Percentiles rank a stretch among this genome's conserved stretches.
These are phyloP conservation scores for Neurospora africana DNA, from an alignment of 495 filamentous ascomycete genomes.

Conservation along the genomic window DNA sequence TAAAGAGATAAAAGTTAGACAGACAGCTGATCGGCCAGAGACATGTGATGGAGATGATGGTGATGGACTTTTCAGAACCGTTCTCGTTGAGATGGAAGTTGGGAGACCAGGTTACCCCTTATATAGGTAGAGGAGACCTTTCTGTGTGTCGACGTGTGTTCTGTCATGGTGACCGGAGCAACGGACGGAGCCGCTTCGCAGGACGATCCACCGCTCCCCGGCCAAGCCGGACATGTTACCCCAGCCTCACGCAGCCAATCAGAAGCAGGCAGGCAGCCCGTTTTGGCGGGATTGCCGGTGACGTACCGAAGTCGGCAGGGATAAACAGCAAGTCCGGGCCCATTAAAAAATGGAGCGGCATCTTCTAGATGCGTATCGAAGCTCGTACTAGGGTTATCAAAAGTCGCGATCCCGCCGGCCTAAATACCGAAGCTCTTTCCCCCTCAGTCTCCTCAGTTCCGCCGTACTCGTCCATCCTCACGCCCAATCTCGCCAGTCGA, in stretches of 20 bases:
- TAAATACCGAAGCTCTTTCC: not conserved
- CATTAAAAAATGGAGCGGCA: slow-evolving; percentile 17
- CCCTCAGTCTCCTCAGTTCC: not conserved
- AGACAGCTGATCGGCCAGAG: not conserved
- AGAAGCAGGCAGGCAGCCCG: not conserved
- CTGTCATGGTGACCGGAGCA: not conserved
- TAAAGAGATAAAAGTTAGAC: not conserved
- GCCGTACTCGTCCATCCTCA: not conserved
- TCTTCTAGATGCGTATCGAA: slow-evolving; percentile 25
- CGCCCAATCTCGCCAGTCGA: not conserved
- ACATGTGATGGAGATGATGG: not conserved
- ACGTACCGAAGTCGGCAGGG: slow-evolving; percentile 7
- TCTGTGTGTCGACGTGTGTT: not conserved
- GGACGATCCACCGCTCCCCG: not conserved
- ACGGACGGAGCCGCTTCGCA: not conserved
- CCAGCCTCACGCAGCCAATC: slow-evolving; percentile 6
- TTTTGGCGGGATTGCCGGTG: not conserved
- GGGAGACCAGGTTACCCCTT: not conserved
- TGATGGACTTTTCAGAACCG: not conserved
- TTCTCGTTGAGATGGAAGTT: not conserved
- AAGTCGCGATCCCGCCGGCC: not conserved
- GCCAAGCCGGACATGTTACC: not conserved
- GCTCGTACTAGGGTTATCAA: slow-evolving; percentile 7
- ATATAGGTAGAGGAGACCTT: not conserved
- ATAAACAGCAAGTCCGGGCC: slow-evolving; percentile 9